Percentiles rank a stretch among this genome's conserved stretches.
phyloP scores from a whole-genome alignment of 306 rosid species.

The Senna siamea region DNA sequence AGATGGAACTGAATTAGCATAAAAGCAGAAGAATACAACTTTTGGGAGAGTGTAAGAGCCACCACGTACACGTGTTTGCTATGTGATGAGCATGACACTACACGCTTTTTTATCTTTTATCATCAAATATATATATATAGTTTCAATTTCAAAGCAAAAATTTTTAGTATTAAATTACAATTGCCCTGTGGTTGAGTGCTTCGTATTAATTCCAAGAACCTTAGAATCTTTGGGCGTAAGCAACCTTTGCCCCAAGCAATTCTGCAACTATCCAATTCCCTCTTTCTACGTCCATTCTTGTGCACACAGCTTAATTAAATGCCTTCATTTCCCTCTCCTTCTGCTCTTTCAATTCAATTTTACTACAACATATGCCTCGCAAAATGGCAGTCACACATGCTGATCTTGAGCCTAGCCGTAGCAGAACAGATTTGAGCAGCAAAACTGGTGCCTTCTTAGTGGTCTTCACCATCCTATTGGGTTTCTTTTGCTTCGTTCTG shows the following conservation, averaged over 20 bases:
- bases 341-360: slow-evolving; percentile 19
- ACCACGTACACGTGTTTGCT: background rate
- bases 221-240: slow-evolving; percentile 75
- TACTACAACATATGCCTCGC: slow-evolving; percentile 36
- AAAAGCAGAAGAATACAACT: slow-evolving; percentile 33
- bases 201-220: slow-evolving; percentile 42
- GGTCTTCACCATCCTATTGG: slow-evolving; percentile 67
- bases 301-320: slow-evolving; percentile 23
- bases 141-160: slow-evolving; percentile 42
- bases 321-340: background rate
- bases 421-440: slow-evolving; percentile 62
- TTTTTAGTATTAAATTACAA: slow-evolving; percentile 40
- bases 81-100: too few relatives aligned
- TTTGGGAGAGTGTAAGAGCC: slow-evolving; percentile 21
- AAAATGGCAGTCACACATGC: slow-evolving; percentile 86
- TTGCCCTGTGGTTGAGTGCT: slow-evolving; percentile 47
- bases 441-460: slow-evolving; percentile 68
- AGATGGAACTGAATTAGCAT: slow-evolving; percentile 39
- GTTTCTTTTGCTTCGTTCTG: slow-evolving; percentile 77
- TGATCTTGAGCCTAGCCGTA: slow-evolving; percentile 74
- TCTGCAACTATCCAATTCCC: slow-evolving; percentile 50
- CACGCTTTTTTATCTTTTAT: too few relatives aligned
- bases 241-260: slow-evolving; percentile 93
- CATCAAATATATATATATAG: background rate
- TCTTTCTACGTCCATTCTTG: slow-evolving; percentile 34